Evolutionary conservation across 208 protist genomes (phyloP).

Genomic region (Acanthamoeba castellanii): DNA sequence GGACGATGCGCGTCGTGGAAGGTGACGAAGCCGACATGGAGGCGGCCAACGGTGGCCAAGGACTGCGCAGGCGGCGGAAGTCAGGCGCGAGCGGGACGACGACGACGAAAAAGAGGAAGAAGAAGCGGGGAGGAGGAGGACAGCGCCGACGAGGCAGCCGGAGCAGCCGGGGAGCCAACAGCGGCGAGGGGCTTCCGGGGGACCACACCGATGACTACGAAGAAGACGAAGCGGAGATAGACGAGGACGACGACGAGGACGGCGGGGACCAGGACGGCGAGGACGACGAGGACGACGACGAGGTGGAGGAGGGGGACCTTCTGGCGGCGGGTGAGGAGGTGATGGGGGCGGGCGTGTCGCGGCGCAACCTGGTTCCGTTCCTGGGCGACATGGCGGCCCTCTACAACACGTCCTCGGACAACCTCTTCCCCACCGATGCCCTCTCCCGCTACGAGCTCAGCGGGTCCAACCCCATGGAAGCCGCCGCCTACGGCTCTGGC

Average conservation of each 20-base stretch:
- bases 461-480: not conserved
- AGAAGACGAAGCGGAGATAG: not conserved
- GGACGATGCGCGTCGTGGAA: no score
- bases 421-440: conserved; percentile 29
- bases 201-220: no score
- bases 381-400: conserved; percentile 27
- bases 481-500: not conserved
- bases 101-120: no score
- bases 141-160: no score
- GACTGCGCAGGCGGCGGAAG: no score
- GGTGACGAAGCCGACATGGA: no score
- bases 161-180: no score
- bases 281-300: not conserved
- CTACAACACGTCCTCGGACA: conserved; percentile 27
- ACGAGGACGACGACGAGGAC: not conserved
- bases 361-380: not conserved
- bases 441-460: conserved; percentile 35
- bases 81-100: no score
- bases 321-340: not conserved
- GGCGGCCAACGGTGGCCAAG: no score
- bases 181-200: no score
- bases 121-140: no score
- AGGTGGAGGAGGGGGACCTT: not conserved
- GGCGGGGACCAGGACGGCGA: not conserved
- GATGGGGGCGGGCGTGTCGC: not conserved